A percentile compares a stretch with the other conserved stretches of the same genome.
Conservation (phyloP, 768 basidiomycete species). For the Lactifluus hygrophoroides region DNA sequence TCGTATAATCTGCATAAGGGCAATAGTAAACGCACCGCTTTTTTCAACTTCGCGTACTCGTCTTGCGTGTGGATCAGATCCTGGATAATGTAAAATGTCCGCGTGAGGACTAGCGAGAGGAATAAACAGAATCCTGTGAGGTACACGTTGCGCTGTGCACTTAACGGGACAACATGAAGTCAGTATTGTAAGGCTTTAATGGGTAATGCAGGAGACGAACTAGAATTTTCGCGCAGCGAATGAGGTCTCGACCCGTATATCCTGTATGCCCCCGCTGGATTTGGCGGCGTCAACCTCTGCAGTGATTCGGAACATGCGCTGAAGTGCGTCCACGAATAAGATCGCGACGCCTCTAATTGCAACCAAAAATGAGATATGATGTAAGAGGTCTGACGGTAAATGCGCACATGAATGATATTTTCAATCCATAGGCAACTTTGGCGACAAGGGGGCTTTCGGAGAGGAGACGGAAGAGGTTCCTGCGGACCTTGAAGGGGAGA, state of each 20-base stretch:
- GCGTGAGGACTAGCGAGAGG: conserved; percentile 89
- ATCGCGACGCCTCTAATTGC: conserved; percentile 64
- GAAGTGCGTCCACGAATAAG: conserved; percentile 85
- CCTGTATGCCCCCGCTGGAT: conserved; percentile 39
- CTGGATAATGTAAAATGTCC: conserved; percentile 86
- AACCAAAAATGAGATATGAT: neutral
- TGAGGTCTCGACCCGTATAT: conserved; percentile 78
- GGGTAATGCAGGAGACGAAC: conserved; percentile 34
- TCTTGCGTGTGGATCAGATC: conserved; percentile 89
- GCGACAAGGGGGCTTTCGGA: conserved; percentile 63
- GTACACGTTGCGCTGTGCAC: conserved; percentile 85
- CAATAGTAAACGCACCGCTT: conserved; percentile 27
- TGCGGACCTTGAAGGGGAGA: conserved; percentile 68
- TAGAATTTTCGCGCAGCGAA: conserved; percentile 92
- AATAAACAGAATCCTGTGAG: conserved; percentile 91
- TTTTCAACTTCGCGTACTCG: conserved; percentile 76
- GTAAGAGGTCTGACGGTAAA: neutral
- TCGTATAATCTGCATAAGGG: neutral
- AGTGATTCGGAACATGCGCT: conserved; percentile 81
- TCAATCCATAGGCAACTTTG: conserved; percentile 83
- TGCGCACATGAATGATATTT: conserved; percentile 86
- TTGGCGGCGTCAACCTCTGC: conserved; percentile 67
- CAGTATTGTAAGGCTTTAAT: neutral
- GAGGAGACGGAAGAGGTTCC: conserved; percentile 63
- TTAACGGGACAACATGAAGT: conserved; percentile 25